These are phyloP conservation scores for Fusarium lateritium DNA, from an alignment of 2,329 filamentous ascomycete species.

Conservation along the genomic window DNA sequence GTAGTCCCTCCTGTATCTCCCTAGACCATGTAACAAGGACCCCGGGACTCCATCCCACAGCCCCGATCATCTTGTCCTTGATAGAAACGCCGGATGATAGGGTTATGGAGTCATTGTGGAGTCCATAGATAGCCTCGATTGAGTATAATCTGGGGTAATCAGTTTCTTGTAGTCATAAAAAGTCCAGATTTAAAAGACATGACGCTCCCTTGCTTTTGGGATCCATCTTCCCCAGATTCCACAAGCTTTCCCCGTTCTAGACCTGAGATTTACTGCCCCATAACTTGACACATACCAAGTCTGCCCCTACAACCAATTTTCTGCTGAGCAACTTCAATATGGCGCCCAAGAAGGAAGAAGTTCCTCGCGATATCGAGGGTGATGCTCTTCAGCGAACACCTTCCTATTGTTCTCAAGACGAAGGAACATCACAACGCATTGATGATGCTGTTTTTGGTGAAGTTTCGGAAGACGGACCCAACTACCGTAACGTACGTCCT, in stretches of 20 bases:
- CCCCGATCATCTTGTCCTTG: not conserved
- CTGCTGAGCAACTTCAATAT: not conserved
- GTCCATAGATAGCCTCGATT: slow-evolving; percentile 20
- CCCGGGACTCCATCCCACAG: not conserved
- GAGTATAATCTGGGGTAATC: slow-evolving; percentile 36
- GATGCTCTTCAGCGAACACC: not conserved
- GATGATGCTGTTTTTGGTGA: slow-evolving; percentile 30
- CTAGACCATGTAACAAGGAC: not conserved
- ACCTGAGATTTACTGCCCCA: not conserved
- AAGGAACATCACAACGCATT: slow-evolving; percentile 8
- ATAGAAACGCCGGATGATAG: slow-evolving; percentile 21
- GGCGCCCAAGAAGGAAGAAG: slow-evolving; percentile 26
- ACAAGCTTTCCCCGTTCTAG: slow-evolving; percentile 2
- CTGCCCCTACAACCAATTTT: not conserved
- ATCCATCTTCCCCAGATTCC: slow-evolving; percentile 36
- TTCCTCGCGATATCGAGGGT: slow-evolving; percentile 18
- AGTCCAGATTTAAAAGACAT: slow-evolving; percentile 19
- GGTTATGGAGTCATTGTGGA: slow-evolving; percentile 25
- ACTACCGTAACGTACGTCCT: slow-evolving; percentile 23
- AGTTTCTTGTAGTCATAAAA: slow-evolving; percentile 35
- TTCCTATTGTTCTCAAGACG: not conserved
- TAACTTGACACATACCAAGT: not conserved
- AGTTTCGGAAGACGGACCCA: slow-evolving; percentile 21
- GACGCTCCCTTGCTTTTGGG: slow-evolving; percentile 5
- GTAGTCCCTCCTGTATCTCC: not conserved